Percentiles rank a stretch among this genome's conserved stretches.
Conservation (phyloP, 2,329 filamentous ascomycete genomes). For the Fusarium duplospermum region DNA sequence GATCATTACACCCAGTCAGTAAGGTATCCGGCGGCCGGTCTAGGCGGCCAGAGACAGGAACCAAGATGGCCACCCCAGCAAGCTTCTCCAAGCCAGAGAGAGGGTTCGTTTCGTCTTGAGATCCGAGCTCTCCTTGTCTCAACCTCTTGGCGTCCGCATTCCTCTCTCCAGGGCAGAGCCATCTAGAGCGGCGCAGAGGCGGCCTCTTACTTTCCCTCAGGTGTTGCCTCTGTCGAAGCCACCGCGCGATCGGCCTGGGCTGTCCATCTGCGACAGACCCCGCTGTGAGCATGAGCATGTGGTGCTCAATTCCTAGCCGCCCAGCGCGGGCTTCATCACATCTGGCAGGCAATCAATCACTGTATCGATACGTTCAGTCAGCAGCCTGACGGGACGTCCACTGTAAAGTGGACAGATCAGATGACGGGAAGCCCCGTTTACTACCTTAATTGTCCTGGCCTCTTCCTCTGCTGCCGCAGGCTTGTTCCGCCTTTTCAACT, state of each 20-base stretch:
- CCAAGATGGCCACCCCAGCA: constrained; percentile 1
- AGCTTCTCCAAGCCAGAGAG: constrained; percentile 5
- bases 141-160: constrained; percentile 3
- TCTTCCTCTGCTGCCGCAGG: constrained; percentile 5
- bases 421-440: constrained; percentile 26
- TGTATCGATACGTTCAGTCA: constrained; percentile 12
- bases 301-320: constrained; percentile 38
- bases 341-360: constrained; percentile 11
- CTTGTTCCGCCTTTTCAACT: constrained; percentile 18
- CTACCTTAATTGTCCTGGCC: neutral
- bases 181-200: neutral
- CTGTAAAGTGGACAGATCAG: constrained; percentile 32
- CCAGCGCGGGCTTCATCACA: constrained; percentile 41
- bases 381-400: constrained; percentile 27
- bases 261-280: constrained; percentile 7
- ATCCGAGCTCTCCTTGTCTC: constrained; percentile 11
- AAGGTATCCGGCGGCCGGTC: constrained; percentile 5
- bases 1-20: constrained; percentile 26
- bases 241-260: neutral
- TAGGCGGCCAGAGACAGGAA: neutral
- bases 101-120: constrained; percentile 26
- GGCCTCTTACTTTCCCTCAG: neutral
- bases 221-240: neutral
- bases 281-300: constrained; percentile 28
- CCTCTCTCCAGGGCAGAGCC: neutral